Conservation (phyloP, 768 basidiomycete species). For the Amanita rimosa region DNA sequence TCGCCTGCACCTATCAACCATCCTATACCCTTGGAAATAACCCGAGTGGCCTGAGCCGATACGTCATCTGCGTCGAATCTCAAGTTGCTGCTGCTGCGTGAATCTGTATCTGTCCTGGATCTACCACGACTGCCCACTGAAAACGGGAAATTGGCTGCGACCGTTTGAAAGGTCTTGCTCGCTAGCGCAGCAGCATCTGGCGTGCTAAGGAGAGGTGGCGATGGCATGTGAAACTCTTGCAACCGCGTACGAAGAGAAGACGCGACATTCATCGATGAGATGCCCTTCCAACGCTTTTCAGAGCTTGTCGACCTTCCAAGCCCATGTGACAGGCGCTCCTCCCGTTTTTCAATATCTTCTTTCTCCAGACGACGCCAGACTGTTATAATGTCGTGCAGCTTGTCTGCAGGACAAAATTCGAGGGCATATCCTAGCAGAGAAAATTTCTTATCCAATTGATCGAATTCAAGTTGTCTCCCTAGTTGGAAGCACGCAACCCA, state of each 20-base stretch:
- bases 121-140: conserved; percentile 33
- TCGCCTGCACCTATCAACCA: conserved; percentile 92
- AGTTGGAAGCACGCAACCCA: conserved; percentile 89
- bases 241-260: conserved; percentile 52
- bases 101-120: conserved; percentile 30
- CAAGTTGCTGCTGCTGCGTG: conserved; percentile 28
- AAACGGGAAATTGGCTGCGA: conserved; percentile 69
- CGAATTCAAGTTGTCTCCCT: conserved; percentile 70
- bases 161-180: conserved; percentile 64
- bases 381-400: conserved; percentile 64
- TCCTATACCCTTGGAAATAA: conserved; percentile 83
- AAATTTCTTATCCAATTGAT: conserved; percentile 56
- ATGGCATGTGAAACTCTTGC: conserved; percentile 56
- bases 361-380: conserved; percentile 70
- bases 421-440: conserved; percentile 70
- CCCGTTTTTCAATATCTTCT: conserved; percentile 43
- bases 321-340: conserved; percentile 26
- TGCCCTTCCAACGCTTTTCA: conserved; percentile 6
- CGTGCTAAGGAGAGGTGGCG: conserved; percentile 56
- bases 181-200: conserved; percentile 77
- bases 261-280: conserved; percentile 20
- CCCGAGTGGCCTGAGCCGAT: conserved; percentile 64
- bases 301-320: conserved; percentile 11
- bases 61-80: conserved; percentile 48
- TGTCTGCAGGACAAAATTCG: conserved; percentile 76